Evolutionary conservation across 2,329 filamentous ascomycete genomes (phyloP), one percentile per base, ranked within the genome.

Genomic region (Ceratocystis cubensis): DNA sequence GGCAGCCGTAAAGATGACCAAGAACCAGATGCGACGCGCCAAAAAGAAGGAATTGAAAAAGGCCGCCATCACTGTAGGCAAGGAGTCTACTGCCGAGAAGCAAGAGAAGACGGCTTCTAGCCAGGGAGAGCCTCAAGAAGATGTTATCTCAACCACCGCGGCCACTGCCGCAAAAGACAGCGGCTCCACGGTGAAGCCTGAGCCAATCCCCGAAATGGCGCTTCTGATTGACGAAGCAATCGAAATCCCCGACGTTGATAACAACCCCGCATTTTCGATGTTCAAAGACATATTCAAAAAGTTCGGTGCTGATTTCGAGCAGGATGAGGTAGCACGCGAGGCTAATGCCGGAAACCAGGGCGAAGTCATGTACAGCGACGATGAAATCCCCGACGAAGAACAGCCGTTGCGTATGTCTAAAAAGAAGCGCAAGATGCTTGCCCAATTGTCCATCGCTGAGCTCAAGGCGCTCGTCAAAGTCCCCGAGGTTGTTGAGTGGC

Each of bases 401-500:
- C 85, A 88, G 70, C 79, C 78, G 2, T 82, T 82, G 71, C 61
- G 53, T 71, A 75, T 97, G 30, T 96, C 92, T 37, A 97, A 96
- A 78, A 96, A 96, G 81, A 93, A 95, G 77, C 84, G 88, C 71
- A 99, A 97, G 78, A 85, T 88, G 77, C 81, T 91, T 74, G 95
- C 88, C 78, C 96, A 95, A 76, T 80, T 97, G 41, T 96, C 93
- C 5, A 90, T 99, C 68, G 94, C 94, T 62, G 91, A 97, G 76
- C 83, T 99, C 70, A 99, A 99, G 77, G 90, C 93, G 5, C 78
- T 96, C 66, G 94, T 96, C 68, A 84, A 82, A 72, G 93, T 92
- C 71, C 94, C 94, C 1, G 94, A 99, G 75, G 85, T 96, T 8
- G 93, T 99, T 5, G 94, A 99, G 73, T 97, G 94, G 94, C 94